Base-by-base conservation (phyloP, 805 yeast species). In the Naumovozyma baii region DNA sequence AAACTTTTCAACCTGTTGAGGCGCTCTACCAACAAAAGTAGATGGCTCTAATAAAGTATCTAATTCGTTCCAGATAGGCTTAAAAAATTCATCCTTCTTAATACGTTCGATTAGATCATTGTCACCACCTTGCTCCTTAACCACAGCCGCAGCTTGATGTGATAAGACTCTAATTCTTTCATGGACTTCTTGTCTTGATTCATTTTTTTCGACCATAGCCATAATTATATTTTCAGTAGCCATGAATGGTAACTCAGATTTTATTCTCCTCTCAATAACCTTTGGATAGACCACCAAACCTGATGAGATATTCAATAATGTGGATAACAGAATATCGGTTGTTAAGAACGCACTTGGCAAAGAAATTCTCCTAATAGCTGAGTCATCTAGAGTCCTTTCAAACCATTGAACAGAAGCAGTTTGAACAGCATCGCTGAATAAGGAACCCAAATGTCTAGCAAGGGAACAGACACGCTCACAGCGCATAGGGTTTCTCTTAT, bases 151-250 rank as follows among this genome's bases (percentile, higher is more conserved):
- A 10, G 98, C 98, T 70, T 92, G 90, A 64, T 92, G 98, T 10
- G 96, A 85, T 44, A 92, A 73, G 22, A 92, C 97, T 67, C 98
- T 80, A 67, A 92, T 88, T 67, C 83, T 83, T 71, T 92, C 98
- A 67, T 92, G 98, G 59, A 95, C 90, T 42, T 90, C 96, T 72
- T 92, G 98, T 75, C 98, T 83, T 25, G 94, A 87, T 25, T 84
- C 97, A 54, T 97, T 97, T 63, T 82, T 81, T 67, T 87, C 94
- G 42, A 92, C 98, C 96, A 92, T 92, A 39, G 98, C 98, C 98
- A 92, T 92, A 64, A 92, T 92, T 64, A 92, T 76, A 68, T 92
- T 92, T 70, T 92, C 98, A 42, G 98, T 92, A 51, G 98, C 98
- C 98, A 92, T 92, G 74, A 92, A 92, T 52, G 98, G 98, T 59